Evolutionary conservation across 192 early-diverging fungal genomes (phyloP).

Genomic region (Oehlia diaphana): DNA sequence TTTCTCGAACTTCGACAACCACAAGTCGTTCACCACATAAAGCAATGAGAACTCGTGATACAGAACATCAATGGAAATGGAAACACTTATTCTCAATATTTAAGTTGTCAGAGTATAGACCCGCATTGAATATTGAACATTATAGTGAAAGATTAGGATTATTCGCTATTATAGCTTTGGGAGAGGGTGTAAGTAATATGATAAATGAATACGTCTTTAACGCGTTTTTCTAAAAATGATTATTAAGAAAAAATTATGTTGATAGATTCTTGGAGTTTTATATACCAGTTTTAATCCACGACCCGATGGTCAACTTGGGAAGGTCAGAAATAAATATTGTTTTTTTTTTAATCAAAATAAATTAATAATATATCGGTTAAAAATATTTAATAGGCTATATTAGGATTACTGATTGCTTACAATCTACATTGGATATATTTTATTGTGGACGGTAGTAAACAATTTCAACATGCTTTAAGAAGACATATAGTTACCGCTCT

Average conservation of each 20-base stretch:
- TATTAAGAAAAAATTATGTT: background rate
- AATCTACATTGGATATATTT: slow-evolving; percentile 45
- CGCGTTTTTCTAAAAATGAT: background rate
- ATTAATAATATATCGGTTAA: background rate
- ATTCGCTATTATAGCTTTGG: slow-evolving; percentile 37
- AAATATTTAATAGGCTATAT: slow-evolving; percentile 21
- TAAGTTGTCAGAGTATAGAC: slow-evolving; percentile 14
- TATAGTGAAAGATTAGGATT: slow-evolving; percentile 39
- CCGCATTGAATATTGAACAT: slow-evolving; percentile 46
- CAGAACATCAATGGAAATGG: slow-evolving; percentile 29
- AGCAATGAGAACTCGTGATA: slow-evolving; percentile 24
- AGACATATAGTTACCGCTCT: slow-evolving; percentile 35
- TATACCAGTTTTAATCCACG: slow-evolving; percentile 28
- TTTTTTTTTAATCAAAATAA: too few species aligned
- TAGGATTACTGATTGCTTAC: slow-evolving; percentile 40
- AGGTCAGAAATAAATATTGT: background rate
- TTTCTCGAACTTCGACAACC: background rate
- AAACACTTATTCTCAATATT: slow-evolving; percentile 10
- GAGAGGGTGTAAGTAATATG: slow-evolving; percentile 35
- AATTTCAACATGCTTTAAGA: slow-evolving; percentile 41
- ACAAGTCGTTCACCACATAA: background rate
- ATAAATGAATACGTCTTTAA: background rate
- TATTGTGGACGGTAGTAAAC: slow-evolving; percentile 39
- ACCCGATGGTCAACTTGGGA: slow-evolving; percentile 30
- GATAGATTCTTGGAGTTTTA: slow-evolving; percentile 28